Base-by-base conservation (phyloP, 768 basidiomycete genomes). In the Solioccasus polychromus region DNA sequence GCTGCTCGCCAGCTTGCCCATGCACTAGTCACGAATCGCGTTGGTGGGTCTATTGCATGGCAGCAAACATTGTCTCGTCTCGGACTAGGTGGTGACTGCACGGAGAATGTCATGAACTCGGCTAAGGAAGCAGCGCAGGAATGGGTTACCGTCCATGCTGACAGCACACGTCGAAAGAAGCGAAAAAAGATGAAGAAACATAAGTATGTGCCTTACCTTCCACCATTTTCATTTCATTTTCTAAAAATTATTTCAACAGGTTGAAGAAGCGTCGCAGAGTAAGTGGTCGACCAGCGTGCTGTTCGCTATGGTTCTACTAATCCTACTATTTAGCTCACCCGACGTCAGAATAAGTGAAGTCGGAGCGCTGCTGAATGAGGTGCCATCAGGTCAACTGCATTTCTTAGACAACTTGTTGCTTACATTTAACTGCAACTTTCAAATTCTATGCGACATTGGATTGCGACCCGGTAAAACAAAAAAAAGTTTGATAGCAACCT, bases 181-280 rank as follows among this genome's bases (percentile, higher is more conserved):
- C 74, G 81, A 74, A 87, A 83, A 82, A 95, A 94, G 82, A 95
- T 95, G 84, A 91, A 86, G 78, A 95, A 93, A 71, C 92, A 95
- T 67, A 94, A 94, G 91, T 92, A 60, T 68, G 88, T 75, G 3
- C 22, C 22, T 20, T 43, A 8, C 34, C 35, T 42, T 47, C 28
- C n/a, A 39, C 30, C 14, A 17, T n/a, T n/a, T n/a, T n/a, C 45
- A 46, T 45, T 42, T 37, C 35, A 4, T 12, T 40, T 45, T 48
- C 35, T 60, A 22, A 60, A 28, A 5, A 35, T 18, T 18, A 18
- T 14, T 34, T 39, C 52, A n/a, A 6, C 51, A 92, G 90, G 73
- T 77, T 90, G 60, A 89, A 84, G 82, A 94, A 94, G 76, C 82
- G 90, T 55, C 77, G 92, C 78, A 87, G 82, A 72, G 90, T 90